These are phyloP conservation scores for Russula compacta DNA, from an alignment of 768 basidiomycete genomes.

Conservation along the genomic window DNA sequence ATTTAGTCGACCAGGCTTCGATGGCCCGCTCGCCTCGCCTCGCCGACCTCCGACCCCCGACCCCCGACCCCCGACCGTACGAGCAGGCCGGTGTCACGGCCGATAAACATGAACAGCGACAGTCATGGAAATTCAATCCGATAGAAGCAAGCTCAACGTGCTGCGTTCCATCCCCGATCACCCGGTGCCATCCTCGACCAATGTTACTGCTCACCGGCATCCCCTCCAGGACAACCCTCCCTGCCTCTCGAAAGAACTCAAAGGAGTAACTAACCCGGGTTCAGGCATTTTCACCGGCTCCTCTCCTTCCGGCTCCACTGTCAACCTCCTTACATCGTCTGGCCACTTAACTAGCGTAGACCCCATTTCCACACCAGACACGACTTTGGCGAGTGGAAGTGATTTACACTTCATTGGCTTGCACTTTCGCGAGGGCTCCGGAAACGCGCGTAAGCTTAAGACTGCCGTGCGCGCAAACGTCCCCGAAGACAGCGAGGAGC, in stretches of 20 bases:
- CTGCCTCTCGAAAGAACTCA: not conserved
- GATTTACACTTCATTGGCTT: constrained; percentile 2
- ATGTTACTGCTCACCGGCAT: not conserved
- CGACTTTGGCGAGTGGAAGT: not conserved
- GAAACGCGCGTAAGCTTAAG: constrained; percentile 17
- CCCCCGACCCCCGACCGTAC: no score
- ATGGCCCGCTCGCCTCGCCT: not conserved
- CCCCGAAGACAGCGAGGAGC: not conserved
- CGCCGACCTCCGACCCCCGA: no score
- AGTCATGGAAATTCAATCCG: not conserved
- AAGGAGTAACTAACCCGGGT: not conserved
- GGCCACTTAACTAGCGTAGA: not conserved
- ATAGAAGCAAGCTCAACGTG: not conserved
- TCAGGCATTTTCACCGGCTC: not conserved
- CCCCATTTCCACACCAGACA: not conserved
- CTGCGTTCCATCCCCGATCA: not conserved
- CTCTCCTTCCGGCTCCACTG: not conserved
- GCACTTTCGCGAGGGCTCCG: constrained; percentile 20
- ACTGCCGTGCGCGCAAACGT: not conserved
- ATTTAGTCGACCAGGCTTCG: not conserved
- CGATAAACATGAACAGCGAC: not conserved
- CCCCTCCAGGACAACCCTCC: not conserved
- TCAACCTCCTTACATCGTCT: not conserved
- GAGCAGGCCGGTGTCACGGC: no score
- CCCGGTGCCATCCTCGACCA: not conserved